A percentile compares a stretch with the other conserved stretches of the same genome.
Evolutionary conservation across 495 filamentous ascomycete genomes (phyloP).

Genomic region (Pyrenula massariospora): DNA sequence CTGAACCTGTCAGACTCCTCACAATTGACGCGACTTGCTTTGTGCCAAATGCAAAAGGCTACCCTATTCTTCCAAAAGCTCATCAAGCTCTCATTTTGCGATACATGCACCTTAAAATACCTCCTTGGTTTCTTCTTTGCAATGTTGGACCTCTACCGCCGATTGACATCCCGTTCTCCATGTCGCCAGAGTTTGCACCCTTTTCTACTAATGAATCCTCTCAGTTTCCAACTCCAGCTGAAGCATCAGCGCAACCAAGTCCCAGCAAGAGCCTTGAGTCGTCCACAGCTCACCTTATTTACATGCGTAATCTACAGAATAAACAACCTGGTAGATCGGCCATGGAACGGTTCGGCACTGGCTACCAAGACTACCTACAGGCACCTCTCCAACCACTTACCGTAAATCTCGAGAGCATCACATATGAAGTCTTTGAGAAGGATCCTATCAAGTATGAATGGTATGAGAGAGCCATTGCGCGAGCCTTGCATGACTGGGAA

Average conservation of each 20-base stretch:
- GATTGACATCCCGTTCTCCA: constrained; percentile 26
- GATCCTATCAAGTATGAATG: constrained; percentile 96
- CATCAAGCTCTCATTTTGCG: constrained; percentile 70
- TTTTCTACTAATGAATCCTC: constrained; percentile 33
- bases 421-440: constrained; percentile 97
- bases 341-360: constrained; percentile 60
- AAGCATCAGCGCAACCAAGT: constrained; percentile 36
- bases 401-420: constrained; percentile 92
- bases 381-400: constrained; percentile 87
- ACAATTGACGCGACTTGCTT: constrained; percentile 57
- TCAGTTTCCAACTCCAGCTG: constrained; percentile 52
- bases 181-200: constrained; percentile 16
- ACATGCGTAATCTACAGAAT: constrained; percentile 73
- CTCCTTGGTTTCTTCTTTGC: constrained; percentile 71
- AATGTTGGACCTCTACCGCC: constrained; percentile 61
- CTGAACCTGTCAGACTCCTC: constrained; percentile 78
- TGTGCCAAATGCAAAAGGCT: constrained; percentile 63
- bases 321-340: constrained; percentile 56
- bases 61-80: constrained; percentile 67
- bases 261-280: constrained; percentile 37
- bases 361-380: constrained; percentile 91
- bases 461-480: constrained; percentile 75
- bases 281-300: constrained; percentile 58
- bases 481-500: constrained; percentile 73
- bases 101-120: constrained; percentile 70